phyloP scores from a whole-genome alignment of 257 asterid genomes.

The Cynanchum wilfordii region DNA sequence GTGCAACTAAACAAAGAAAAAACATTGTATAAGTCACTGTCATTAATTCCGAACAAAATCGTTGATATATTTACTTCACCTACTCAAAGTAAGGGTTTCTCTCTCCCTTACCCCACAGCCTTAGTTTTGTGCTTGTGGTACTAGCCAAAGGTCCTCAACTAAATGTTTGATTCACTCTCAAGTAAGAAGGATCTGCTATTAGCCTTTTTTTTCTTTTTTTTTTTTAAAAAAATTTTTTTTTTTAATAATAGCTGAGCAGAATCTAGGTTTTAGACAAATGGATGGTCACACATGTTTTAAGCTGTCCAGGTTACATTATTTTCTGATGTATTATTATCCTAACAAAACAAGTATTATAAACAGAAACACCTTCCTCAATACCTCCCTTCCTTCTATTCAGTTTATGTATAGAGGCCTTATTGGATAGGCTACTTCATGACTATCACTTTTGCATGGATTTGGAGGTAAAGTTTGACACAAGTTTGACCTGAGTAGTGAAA shows the following conservation, averaged over 20 bases:
- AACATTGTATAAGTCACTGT: too few relatives aligned
- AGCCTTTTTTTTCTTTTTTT: not conserved
- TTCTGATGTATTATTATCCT: not conserved
- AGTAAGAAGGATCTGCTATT: not conserved
- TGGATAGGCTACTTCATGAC: not conserved
- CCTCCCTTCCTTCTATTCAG: not conserved
- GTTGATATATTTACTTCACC: too few relatives aligned
- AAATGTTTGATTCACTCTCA: not conserved
- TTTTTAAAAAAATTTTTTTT: not conserved
- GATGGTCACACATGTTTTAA: not conserved
- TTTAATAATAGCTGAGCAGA: not conserved
- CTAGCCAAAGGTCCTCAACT: not conserved
- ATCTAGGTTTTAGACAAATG: not conserved
- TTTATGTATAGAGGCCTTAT: not conserved
- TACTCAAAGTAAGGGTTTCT: too few relatives aligned
- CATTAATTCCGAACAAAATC: too few relatives aligned
- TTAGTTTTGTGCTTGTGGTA: not conserved
- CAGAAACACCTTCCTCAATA: not conserved
- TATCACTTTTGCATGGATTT: not conserved
- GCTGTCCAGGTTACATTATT: not conserved
- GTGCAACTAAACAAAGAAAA: too few relatives aligned
- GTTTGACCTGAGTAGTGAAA: not conserved
- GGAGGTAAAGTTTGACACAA: not conserved
- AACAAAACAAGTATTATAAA: not conserved
- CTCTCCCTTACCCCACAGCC: too few relatives aligned